Evolutionary conservation across 2,329 filamentous ascomycete species (phyloP).

Genomic region (Seiridium cupressi): DNA sequence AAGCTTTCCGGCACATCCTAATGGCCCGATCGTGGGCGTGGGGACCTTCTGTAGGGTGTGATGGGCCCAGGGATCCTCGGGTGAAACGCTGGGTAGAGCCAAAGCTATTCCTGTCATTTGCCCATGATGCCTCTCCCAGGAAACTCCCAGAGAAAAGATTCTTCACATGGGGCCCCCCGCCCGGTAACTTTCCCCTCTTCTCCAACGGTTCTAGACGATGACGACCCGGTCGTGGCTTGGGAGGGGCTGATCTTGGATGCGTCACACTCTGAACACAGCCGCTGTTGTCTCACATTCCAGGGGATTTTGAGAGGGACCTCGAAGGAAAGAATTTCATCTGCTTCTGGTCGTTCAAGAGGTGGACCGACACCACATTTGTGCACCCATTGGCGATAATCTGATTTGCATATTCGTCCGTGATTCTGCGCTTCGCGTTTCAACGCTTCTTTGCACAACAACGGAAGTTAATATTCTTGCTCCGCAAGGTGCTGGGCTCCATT

Average conservation of each 20-base stretch:
- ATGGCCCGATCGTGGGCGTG: background rate
- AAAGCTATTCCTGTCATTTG: conserved; percentile 17
- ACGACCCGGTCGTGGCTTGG: background rate
- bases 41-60: conserved; percentile 10
- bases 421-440: background rate
- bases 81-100: conserved; percentile 6
- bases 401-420: background rate
- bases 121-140: conserved; percentile 2
- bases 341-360: background rate
- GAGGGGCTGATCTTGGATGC: conserved; percentile 1
- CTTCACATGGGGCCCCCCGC: background rate
- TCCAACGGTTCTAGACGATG: background rate
- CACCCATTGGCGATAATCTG: background rate
- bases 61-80: conserved; percentile 10
- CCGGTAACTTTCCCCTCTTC: background rate
- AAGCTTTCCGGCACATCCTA: conserved; percentile 4
- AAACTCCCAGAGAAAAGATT: background rate
- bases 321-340: background rate
- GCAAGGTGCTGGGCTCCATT: background rate
- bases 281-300: conserved; percentile 8
- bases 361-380: background rate
- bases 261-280: background rate
- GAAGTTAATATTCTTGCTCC: background rate
- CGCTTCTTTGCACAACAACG: background rate
- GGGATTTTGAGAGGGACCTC: background rate